Evolutionary conservation across 139 green algal species (phyloP), one percentile per base, ranked within the genome.

Genomic region (Chlorella ohadii): DNA sequence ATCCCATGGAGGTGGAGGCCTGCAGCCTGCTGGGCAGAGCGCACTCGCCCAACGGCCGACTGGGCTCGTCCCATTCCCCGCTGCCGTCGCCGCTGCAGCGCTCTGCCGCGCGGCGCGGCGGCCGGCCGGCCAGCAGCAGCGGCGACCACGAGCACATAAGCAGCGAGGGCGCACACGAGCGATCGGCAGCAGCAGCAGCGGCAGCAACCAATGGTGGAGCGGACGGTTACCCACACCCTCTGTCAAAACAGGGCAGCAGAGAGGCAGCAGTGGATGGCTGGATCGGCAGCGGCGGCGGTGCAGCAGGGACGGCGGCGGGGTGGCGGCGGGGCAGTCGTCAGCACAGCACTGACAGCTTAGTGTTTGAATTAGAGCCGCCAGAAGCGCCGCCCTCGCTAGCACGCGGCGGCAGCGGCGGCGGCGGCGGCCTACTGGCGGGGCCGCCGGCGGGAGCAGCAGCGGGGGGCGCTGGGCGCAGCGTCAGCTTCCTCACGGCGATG

Each of bases 401-500:
- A 2, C 51, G 15, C 51, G 51, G 51, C 51, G 51, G 51, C 51
- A 22, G 51, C 15, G 51, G 51, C 51, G 15, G 56, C 74, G 27
- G 34, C 38, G 27, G 34, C 44, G 31, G 51, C 4, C 74, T 80
- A 33, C 33, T 80, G 47, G 74, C 41, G 56, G 34, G 0, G 56
- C 47, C 56, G 36, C 19, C 57, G 25, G 56, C 55, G 25, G 65
- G 71, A 31, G 73, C 65, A 84, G 74, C 44, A 51, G 73, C 51
- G 67, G 44, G 16, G 6, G n/a, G 25, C 2, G 9, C 2, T 31
- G 41, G n/a, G 44, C 41, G 19, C 27, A 44, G 38, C 56, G 85
- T 96, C 25, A 90, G 86, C 4, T 96, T 96, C 72, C 71, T 90
- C 2, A 96, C 94, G 2, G 91, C 92, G 13, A 66, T 94, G 51